Base-by-base conservation (phyloP, 345 rosid species). In the Draba incana region DNA sequence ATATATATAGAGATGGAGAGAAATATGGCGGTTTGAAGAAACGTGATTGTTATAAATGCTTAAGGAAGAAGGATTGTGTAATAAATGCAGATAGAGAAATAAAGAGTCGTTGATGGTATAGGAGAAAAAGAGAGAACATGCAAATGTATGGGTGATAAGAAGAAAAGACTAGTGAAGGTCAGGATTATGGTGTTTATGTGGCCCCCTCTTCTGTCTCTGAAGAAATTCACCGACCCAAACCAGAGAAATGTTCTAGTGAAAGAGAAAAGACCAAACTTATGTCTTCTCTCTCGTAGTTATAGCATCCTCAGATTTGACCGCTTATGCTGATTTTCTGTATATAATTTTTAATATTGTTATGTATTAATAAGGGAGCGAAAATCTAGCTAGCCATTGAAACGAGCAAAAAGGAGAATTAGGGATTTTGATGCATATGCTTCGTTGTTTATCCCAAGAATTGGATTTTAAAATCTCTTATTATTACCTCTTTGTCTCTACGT, bases 101-200 rank as follows among this genome's bases (percentile, higher is more conserved):
- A 71, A 74, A 54, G 53, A 64, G 62, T 54, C 42, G 75, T 54
- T 41, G 56, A 62, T 57, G 74, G 43, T 31, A 23, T 39, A 62
- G 51, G 75, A 58, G 76, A 49, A 64, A 37, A 27, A 77, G 10
- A 76, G 83, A 76, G 83, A 79, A 84, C 87, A 80, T 84, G 90
- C 82, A 80, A 68, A 65, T 82, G 85, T 81, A 78, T 81, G 86
- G 78, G 78, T 60, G 39, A 74, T 49, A 39, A 68, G 73, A 71
- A 71, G 70, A 51, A 59, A 50, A 25, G 61, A 62, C 66, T 4
- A 76, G 70, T 23, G 71, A 81, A 74, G 68, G 72, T 49, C 70
- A 75, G 80, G 80, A 78, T 35, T 55, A 86, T 81, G 85, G 79
- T 75, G 57, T 59, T 15, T 57, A 6, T 57, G 76, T 72, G 68